phyloP scores from a whole-genome alignment of 1,284 basidiomycete genomes.

The Psilocybe mexicana region DNA sequence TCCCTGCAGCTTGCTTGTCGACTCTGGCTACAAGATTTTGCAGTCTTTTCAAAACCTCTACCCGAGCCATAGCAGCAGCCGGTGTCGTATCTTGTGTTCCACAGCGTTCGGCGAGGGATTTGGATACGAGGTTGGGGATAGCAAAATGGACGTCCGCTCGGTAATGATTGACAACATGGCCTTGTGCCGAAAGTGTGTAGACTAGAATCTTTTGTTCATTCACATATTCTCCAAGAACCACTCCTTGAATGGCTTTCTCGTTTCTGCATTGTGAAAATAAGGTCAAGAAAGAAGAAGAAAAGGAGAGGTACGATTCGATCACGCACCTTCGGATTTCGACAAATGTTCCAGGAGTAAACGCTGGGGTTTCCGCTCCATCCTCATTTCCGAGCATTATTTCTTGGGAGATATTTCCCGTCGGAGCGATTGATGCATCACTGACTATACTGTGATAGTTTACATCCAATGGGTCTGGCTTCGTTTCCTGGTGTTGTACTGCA shows the following conservation, averaged over 20 bases:
- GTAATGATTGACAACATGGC: constrained; percentile 51
- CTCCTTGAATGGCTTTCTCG: constrained; percentile 39
- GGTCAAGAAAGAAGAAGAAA: neutral
- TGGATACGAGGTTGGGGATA: constrained; percentile 53
- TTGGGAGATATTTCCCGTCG: neutral
- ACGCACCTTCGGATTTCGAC: constrained; percentile 62
- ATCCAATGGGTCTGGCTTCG: neutral
- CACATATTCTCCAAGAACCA: constrained; percentile 46
- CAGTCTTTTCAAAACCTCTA: constrained; percentile 55
- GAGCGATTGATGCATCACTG: neutral
- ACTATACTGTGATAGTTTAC: neutral
- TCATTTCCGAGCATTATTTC: constrained; percentile 14
- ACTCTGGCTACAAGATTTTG: constrained; percentile 37
- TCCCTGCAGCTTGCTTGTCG: constrained; percentile 46
- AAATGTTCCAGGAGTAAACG: constrained; percentile 47
- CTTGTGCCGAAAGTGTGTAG: constrained; percentile 36
- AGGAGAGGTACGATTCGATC: neutral
- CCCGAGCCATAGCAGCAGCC: constrained; percentile 52
- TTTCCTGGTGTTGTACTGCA: neutral
- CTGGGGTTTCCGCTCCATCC: constrained; percentile 15
- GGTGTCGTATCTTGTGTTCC: constrained; percentile 37
- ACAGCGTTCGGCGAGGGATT: constrained; percentile 49
- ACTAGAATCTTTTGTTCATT: constrained; percentile 36
- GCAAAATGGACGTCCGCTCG: constrained; percentile 56
- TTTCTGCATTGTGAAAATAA: constrained; percentile 38